These are phyloP conservation scores for Leishmania tarentolae DNA, from an alignment of 208 protist genomes.

Conservation along the genomic window DNA sequence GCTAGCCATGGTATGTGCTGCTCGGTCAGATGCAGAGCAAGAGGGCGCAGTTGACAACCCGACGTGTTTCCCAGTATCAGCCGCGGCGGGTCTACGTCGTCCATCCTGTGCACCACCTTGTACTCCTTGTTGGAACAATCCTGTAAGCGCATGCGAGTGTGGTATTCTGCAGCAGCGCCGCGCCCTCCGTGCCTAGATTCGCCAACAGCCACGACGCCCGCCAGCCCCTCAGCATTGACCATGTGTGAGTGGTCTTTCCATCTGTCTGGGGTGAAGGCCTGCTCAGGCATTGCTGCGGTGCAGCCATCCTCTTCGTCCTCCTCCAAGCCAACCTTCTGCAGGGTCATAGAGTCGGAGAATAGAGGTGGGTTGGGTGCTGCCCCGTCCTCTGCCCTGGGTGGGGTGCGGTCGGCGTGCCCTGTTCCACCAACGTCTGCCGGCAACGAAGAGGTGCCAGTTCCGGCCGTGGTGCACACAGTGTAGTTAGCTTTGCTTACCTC, in stretches of 20 bases:
- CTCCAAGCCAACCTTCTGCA: background rate
- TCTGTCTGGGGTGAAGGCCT: background rate
- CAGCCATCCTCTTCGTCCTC: background rate
- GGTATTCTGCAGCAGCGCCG: background rate
- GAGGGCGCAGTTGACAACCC: constrained; percentile 24
- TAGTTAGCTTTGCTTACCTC: background rate
- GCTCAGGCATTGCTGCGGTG: background rate
- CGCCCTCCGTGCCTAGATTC: background rate
- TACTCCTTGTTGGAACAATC: background rate
- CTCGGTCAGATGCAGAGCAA: constrained; percentile 63
- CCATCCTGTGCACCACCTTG: constrained; percentile 27
- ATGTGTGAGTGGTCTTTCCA: background rate
- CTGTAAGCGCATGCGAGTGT: background rate
- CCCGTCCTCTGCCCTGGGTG: background rate
- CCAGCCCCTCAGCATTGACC: background rate
- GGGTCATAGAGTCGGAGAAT: background rate
- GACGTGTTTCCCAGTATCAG: constrained; percentile 16
- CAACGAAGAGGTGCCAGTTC: background rate
- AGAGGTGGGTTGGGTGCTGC: background rate
- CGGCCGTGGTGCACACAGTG: background rate
- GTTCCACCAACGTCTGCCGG: background rate
- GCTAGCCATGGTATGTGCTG: constrained; percentile 58
- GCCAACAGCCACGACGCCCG: background rate
- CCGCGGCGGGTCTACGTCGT: constrained; percentile 32
- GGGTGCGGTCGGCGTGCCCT: background rate